Base-by-base conservation (phyloP, 768 basidiomycete genomes). In the Tricholoma bakamatsutake region DNA sequence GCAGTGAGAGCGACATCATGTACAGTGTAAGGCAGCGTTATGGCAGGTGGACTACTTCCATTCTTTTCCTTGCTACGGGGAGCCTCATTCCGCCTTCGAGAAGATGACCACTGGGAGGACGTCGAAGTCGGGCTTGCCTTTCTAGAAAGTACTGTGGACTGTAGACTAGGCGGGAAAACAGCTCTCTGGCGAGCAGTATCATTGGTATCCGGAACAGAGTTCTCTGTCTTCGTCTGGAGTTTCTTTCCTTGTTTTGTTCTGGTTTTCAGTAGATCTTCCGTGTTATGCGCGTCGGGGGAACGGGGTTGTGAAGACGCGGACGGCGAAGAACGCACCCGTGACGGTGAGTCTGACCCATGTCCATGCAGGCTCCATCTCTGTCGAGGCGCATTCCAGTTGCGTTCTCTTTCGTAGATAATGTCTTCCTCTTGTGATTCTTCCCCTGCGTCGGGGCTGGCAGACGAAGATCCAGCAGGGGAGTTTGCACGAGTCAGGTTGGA, bases 371-470 rank as follows among this genome's bases (percentile, higher is more conserved):
- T 64, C 84, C 84, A 85, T 50, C 73, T 76, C 6, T 82, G 84
- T 35, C 75, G 79, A n/a, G 81, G 82, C 7, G 84, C 78, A 65
- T 85, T 83, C 86, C 85, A 87, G 61, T 87, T 87, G 48, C 82
- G 74, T 67, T 87, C 85, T 48, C 84, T 76, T 60, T 79, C 77
- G 47, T 69, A 66, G 8, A 62, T 50, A 28, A 61, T 48, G 37
- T 70, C 65, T 12, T 55, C 60, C 4, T 69, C 64, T 15, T 60
- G 61, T 3, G 59, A 53, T n/a, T 72, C 72, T 24, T 70, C 59
- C 31, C 66, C 59, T 39, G 64, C 71, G 12, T 67, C 72, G 30
- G 59, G 62, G 40, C 69, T 72, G 12, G 33, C 59, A 33, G 64
- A 63, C 7, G 69, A 54, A 18, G 76, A 78, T 17, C 65, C 60